Evolutionary conservation across 352 stramenopile species (phyloP).

Genomic region (Pythium coloratum): DNA sequence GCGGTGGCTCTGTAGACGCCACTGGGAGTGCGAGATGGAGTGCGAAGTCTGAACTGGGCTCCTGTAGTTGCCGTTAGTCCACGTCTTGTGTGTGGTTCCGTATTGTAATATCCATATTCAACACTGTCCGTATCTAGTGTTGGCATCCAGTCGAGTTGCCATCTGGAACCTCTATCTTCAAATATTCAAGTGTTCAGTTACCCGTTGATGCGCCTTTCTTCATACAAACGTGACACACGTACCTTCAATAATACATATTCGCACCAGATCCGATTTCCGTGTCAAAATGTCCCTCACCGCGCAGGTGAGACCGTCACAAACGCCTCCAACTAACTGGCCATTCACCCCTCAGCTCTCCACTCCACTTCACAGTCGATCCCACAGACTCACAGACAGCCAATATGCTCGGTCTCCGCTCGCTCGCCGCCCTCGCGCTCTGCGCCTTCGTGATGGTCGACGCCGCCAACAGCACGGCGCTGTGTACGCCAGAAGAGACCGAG

Average conservation of each 20-base stretch:
- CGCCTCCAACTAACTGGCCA: background rate
- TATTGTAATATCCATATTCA: conserved; percentile 6
- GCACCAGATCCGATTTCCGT: background rate
- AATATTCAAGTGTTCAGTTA: conserved; percentile 5
- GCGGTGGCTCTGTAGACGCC: conserved; percentile 50
- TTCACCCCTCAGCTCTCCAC: background rate
- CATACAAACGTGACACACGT: background rate
- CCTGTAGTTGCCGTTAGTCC: background rate
- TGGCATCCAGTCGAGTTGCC: background rate
- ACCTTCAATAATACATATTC: background rate
- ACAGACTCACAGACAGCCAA: background rate
- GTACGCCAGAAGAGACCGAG: conserved; percentile 18
- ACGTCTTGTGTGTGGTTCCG: background rate
- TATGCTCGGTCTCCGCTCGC: conserved; percentile 2
- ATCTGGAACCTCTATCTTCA: background rate
- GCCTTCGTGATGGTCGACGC: background rate
- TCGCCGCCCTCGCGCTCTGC: background rate
- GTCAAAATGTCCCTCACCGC: background rate
- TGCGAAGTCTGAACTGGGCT: conserved; percentile 13
- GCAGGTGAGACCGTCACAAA: background rate
- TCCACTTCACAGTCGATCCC: background rate
- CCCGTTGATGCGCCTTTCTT: background rate
- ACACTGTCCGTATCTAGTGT: background rate
- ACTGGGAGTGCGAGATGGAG: conserved; percentile 33
- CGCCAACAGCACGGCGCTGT: conserved; percentile 10